A percentile compares a stretch with the other conserved stretches of the same genome.
Evolutionary conservation across 768 basidiomycete genomes (phyloP).

Genomic region (Leccinum pellstonianum): DNA sequence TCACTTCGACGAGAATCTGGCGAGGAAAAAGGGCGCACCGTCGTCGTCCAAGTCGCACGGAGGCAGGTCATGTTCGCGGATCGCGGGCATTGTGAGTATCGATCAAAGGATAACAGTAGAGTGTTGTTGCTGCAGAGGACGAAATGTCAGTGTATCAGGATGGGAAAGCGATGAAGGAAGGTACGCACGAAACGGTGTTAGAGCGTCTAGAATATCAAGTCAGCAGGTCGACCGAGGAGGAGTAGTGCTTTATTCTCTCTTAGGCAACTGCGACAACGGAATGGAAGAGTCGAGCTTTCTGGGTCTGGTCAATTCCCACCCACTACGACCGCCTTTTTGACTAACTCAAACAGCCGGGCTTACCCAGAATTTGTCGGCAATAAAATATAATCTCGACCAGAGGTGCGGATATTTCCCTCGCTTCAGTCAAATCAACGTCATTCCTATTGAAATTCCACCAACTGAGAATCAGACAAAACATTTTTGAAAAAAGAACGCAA

Average conservation of each 20-base stretch:
- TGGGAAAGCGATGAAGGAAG: slow-evolving; percentile 6
- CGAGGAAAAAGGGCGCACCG: slow-evolving; percentile 23
- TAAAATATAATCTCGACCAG: background rate
- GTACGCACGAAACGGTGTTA: slow-evolving; percentile 26
- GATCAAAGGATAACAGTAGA: slow-evolving; percentile 1
- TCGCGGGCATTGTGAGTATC: slow-evolving; percentile 24
- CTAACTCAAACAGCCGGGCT: background rate
- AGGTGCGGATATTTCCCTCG: slow-evolving; percentile 4
- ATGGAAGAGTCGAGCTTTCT: slow-evolving; percentile 29
- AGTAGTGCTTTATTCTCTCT: slow-evolving; percentile 35
- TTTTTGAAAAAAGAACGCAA: background rate
- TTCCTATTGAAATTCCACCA: background rate
- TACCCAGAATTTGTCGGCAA: no score
- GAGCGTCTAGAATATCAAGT: slow-evolving; percentile 24
- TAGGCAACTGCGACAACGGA: slow-evolving; percentile 35
- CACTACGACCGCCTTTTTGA: background rate
- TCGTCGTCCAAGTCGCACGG: slow-evolving; percentile 36
- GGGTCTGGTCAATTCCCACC: slow-evolving; percentile 31
- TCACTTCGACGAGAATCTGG: slow-evolving; percentile 7
- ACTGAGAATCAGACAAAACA: slow-evolving; percentile 1
- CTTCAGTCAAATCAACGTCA: slow-evolving; percentile 1
- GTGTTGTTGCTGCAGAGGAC: slow-evolving; percentile 4
- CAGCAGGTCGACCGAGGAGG: slow-evolving; percentile 23
- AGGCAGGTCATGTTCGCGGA: slow-evolving; percentile 27
- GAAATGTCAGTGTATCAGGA: slow-evolving; percentile 13